Evolutionary conservation across 169 alveolate species (phyloP), one percentile per base, ranked within the genome.

Genomic region (Eimeria acervulina): DNA sequence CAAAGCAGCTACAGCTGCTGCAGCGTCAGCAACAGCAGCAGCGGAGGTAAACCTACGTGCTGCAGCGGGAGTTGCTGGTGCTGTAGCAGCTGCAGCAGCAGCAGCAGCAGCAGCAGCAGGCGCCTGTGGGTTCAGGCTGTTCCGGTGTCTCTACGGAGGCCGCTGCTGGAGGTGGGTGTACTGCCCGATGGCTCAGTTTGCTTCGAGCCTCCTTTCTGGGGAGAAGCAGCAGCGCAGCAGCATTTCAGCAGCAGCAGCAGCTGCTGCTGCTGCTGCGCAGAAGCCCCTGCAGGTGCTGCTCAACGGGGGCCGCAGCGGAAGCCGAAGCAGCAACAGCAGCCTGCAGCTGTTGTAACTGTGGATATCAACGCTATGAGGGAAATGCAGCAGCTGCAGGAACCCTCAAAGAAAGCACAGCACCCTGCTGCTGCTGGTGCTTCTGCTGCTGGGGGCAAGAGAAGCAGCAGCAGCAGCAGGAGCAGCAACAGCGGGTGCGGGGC

Each of bases 401-500:
- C 15, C 44, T 1, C 42, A 36, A 31, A 12, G 2, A 28, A 28
- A 13, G 17, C 19, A 42, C 1, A 13, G 42, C 81, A 70, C 23
- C 38, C 8, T 21, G 55, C 52, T 76, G 87, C 87, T 76, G 61
- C 87, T 76, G 87, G 26, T 33, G 61, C 55, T 76, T n/a, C n/a
- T n/a, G 40, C 83, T 72, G 83, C 83, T 72, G 83, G 36, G 83
- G 28, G 61, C 61, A 38, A 23, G 23, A 36, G 88, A 31, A 76
- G 6, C 88, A 76, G 88, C 88, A 76, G 88, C 88, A 76, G 61
- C 88, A 80, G 42, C 90, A 80, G 68, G 44, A 80, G 70, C 90
- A 80, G 68, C 90, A 80, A 70, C 90, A 80, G 68, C 70, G 7
- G 8, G 44, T 40, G 70, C 23, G 26, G 90, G 47, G 42, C 63